These are phyloP conservation scores for Aquilaria sinensis DNA, from an alignment of 345 rosid species.

Conservation along the genomic window DNA sequence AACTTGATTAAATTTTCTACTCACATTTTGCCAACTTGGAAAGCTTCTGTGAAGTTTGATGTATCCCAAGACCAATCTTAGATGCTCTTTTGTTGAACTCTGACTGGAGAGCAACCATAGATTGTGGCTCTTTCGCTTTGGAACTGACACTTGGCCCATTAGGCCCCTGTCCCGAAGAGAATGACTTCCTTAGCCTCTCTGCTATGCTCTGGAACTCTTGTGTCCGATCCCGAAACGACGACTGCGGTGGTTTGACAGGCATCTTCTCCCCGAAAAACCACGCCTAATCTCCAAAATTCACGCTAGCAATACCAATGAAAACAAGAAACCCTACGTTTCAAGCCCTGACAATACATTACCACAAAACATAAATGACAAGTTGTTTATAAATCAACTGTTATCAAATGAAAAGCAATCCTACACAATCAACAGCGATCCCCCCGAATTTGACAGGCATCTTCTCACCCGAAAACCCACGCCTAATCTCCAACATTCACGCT, in stretches of 20 bases:
- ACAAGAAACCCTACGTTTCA: too few species aligned
- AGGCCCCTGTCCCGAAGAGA: conserved; percentile 25
- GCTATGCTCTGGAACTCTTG: conserved; percentile 51
- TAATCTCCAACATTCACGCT: too few species aligned
- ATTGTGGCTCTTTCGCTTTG: conserved; percentile 41
- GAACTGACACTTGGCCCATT: conserved; percentile 13
- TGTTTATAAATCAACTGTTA: too few species aligned
- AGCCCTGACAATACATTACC: too few species aligned
- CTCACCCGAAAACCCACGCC: background rate
- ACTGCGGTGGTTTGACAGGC: conserved; percentile 37
- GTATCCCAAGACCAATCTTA: conserved; percentile 51
- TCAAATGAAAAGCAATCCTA: too few species aligned
- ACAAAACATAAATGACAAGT: too few species aligned
- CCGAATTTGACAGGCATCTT: conserved; percentile 25
- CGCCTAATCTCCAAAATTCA: too few species aligned
- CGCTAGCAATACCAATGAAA: too few species aligned
- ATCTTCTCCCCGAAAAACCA: conserved; percentile 12
- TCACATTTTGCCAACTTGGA: conserved; percentile 73
- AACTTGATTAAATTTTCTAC: conserved; percentile 9
- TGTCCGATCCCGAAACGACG: conserved; percentile 69
- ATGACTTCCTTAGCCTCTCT: conserved; percentile 46
- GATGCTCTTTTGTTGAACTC: conserved; percentile 64
- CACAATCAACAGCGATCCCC: too few species aligned
- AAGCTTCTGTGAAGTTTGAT: conserved; percentile 81
- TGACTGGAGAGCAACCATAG: conserved; percentile 44